phyloP scores from a whole-genome alignment of 257 asterid species.

The Prunella vulgaris region DNA sequence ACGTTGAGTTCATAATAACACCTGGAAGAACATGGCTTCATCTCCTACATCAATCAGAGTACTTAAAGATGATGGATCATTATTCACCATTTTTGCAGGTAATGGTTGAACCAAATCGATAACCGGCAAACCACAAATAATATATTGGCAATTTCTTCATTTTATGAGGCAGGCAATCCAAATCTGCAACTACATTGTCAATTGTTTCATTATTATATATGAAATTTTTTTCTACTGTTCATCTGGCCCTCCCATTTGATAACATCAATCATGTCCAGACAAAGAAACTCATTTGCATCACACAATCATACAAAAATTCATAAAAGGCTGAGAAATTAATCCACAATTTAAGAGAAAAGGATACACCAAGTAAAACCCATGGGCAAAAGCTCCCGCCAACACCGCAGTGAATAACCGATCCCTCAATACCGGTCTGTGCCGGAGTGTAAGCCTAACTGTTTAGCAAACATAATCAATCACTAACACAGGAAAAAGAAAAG shows the following conservation, averaged over 20 bases:
- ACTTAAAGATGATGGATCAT: neutral
- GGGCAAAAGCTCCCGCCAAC: slow-evolving; percentile 76
- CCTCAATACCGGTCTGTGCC: slow-evolving; percentile 75
- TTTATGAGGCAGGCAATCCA: neutral
- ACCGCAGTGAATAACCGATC: slow-evolving; percentile 61
- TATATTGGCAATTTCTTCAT: neutral
- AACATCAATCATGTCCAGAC: neutral
- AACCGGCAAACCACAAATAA: neutral
- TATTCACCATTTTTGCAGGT: neutral
- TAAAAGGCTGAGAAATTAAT: neutral
- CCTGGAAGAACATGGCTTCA: neutral
- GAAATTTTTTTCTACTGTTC: neutral
- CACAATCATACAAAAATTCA: neutral
- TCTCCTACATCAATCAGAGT: neutral
- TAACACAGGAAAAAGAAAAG: neutral
- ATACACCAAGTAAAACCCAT: slow-evolving; percentile 61
- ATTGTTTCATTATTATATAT: neutral
- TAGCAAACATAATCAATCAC: neutral
- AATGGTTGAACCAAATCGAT: neutral
- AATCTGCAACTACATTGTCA: neutral
- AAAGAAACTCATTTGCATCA: neutral
- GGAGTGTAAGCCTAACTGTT: slow-evolving; percentile 39
- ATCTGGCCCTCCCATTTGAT: too few species aligned
- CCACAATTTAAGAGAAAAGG: slow-evolving; percentile 18
- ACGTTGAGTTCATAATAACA: neutral